Evolutionary conservation across 1,284 basidiomycete genomes (phyloP).

Genomic region (Puccinia sorghi): DNA sequence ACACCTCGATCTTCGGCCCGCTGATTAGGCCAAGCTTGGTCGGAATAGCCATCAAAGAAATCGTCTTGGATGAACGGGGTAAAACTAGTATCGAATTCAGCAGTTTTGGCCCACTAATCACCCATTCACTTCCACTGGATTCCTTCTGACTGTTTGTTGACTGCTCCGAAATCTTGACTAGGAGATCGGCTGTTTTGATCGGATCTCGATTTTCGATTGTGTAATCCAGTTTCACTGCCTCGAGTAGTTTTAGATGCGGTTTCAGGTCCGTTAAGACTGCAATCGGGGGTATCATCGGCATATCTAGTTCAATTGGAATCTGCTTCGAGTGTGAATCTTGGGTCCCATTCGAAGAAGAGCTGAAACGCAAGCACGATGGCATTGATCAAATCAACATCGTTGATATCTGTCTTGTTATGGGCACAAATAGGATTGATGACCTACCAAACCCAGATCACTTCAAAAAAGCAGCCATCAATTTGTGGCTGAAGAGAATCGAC

Average conservation of each 20-base stretch:
- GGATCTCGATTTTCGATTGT: conserved; percentile 17
- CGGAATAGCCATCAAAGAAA: not conserved
- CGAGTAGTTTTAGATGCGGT: conserved; percentile 7
- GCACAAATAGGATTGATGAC: not conserved
- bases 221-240: conserved; percentile 4
- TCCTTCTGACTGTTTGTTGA: conserved; percentile 5
- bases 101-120: conserved; percentile 4
- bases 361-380: not conserved
- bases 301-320: not conserved
- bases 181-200: not conserved
- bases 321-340: not conserved
- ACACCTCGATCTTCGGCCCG: conserved; percentile 8
- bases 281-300: not conserved
- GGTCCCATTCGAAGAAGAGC: not conserved
- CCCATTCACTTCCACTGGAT: conserved; percentile 10
- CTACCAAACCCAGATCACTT: conserved; percentile 38
- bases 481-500: not conserved
- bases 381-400: not conserved
- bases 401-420: not conserved
- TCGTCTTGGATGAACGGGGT: conserved; percentile 5
- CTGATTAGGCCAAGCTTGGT: conserved; percentile 11
- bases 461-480: conserved; percentile 10
- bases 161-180: not conserved
- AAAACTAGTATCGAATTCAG: conserved; percentile 20
- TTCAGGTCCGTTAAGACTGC: conserved; percentile 18